Conservation (phyloP, 2,329 filamentous ascomycete genomes). For the Calonectria fujianensis region DNA sequence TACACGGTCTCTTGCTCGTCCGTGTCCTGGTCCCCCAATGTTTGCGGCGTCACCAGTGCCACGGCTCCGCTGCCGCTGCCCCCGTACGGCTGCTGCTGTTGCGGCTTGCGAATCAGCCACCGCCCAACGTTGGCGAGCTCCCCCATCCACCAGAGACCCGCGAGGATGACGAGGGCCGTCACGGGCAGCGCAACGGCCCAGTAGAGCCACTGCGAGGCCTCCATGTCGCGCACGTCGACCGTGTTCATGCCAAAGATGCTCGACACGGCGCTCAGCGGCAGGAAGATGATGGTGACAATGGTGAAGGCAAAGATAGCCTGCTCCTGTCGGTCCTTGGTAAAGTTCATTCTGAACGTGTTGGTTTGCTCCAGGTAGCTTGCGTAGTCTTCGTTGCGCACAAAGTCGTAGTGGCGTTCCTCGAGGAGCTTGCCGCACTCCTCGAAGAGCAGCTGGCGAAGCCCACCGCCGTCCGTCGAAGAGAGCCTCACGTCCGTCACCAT, state of each 20-base stretch:
- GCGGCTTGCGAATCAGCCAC: constrained; percentile 54
- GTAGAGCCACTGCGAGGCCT: constrained; percentile 69
- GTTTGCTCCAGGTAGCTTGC: constrained; percentile 57
- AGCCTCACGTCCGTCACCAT: constrained; percentile 58
- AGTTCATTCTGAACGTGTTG: constrained; percentile 61
- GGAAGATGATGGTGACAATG: constrained; percentile 69
- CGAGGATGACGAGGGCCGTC: constrained; percentile 63
- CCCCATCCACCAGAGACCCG: constrained; percentile 65
- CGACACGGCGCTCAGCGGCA: constrained; percentile 67
- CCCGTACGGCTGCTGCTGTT: constrained; percentile 32
- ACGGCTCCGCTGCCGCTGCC: constrained; percentile 11
- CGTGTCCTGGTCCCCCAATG: constrained; percentile 5
- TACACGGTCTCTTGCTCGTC: background rate
- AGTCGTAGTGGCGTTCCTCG: constrained; percentile 61
- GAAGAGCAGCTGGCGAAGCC: constrained; percentile 62
- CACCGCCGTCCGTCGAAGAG: constrained; percentile 61
- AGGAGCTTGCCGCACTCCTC: constrained; percentile 62
- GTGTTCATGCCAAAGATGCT: constrained; percentile 74
- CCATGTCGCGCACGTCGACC: constrained; percentile 69
- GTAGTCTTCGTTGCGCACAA: constrained; percentile 56
- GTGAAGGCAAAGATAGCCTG: constrained; percentile 70
- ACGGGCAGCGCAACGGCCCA: constrained; percentile 70
- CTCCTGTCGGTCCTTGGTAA: constrained; percentile 67
- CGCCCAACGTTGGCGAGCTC: constrained; percentile 61
- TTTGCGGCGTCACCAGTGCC: constrained; percentile 36